Base-by-base conservation (phyloP, 805 yeast species). In the Candida vaughaniae region DNA sequence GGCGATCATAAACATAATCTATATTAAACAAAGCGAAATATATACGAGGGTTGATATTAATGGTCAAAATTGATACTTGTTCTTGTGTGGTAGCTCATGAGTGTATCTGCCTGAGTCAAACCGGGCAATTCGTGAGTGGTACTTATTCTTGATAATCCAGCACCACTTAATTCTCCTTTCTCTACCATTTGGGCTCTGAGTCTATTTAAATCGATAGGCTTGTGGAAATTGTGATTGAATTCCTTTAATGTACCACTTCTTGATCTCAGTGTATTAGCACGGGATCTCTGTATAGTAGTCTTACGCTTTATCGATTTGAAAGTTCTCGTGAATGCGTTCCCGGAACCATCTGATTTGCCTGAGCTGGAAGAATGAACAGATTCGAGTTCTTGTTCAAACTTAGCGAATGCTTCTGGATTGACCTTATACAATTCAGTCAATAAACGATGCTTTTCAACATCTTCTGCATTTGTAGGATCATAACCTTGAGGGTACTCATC, bases 391-490 rank as follows among this genome's bases (percentile, higher is more conserved):
- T 52, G 44, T 42, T 66, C 70, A 29, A 66, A 46, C 33, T 60
- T 52, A 10, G 58, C 62, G 33, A 66, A 52, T 11, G 64, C 43
- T 22, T 55, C 59, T 3, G 70, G 67, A 36, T 64, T 65, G 6
- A 51, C 49, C 14, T 60, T 55, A 17, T 60, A 60, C 16, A 66
- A 51, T 29, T 59, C 56, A 16, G 48, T 54, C 27, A 67, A 50
- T 12, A 57, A 39, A 34, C 70, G 51, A 42, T 58, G 66, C 44
- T 58, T 59, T 42, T 69, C 74, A 31, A 68, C 53, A 43, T 67
- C 73, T 25, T 58, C 67, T n/a, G 50, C 35, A 33, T 69, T 57
- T 1, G 82, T 76, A 10, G 82, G 82, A 48, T 76, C 82, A 48
- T 69, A 76, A 14, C 72, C 75, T 16, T 26, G 32, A 0, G 80